Percentiles rank a stretch among this genome's conserved stretches.
Conservation (phyloP, 2,329 filamentous ascomycete species). For the Aspergillus ibericus region DNA sequence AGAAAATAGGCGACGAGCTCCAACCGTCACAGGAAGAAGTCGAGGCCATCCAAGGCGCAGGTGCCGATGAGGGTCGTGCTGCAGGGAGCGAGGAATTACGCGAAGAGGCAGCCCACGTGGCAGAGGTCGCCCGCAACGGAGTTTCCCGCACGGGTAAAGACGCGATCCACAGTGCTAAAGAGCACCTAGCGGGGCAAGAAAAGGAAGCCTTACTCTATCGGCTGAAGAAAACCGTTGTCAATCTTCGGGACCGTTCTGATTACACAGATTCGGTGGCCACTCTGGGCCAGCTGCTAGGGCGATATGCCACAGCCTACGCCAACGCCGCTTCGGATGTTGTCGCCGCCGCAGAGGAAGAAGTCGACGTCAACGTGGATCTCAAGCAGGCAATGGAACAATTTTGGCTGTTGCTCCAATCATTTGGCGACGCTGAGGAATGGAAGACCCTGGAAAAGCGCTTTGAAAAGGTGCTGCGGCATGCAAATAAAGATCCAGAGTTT, state of each 20-base stretch:
- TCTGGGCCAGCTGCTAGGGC: constrained; percentile 70
- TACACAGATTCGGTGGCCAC: constrained; percentile 86
- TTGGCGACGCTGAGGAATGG: constrained; percentile 76
- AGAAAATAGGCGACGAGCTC: constrained; percentile 70
- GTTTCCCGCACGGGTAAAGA: constrained; percentile 49
- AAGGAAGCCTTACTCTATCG: constrained; percentile 71
- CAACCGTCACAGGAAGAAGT: constrained; percentile 65
- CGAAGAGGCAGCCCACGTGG: constrained; percentile 57
- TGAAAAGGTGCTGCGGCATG: constrained; percentile 69
- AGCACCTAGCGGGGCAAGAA: constrained; percentile 72
- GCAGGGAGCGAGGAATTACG: constrained; percentile 64
- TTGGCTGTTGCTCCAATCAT: constrained; percentile 76
- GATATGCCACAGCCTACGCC: constrained; percentile 77
- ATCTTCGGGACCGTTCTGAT: constrained; percentile 72
- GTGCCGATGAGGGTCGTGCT: constrained; percentile 48
- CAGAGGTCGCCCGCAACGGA: constrained; percentile 38
- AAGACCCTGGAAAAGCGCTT: constrained; percentile 68
- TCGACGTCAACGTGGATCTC: constrained; percentile 70
- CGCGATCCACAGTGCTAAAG: constrained; percentile 68
- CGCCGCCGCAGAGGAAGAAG: constrained; percentile 66
- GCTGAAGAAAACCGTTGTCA: constrained; percentile 72
- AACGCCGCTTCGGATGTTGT: constrained; percentile 68
- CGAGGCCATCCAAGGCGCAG: constrained; percentile 51
- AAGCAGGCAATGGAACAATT: constrained; percentile 76
- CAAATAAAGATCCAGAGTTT: constrained; percentile 76